phyloP scores from a whole-genome alignment of 2,329 filamentous ascomycete genomes.

The Verticillium zaregamsianum region DNA sequence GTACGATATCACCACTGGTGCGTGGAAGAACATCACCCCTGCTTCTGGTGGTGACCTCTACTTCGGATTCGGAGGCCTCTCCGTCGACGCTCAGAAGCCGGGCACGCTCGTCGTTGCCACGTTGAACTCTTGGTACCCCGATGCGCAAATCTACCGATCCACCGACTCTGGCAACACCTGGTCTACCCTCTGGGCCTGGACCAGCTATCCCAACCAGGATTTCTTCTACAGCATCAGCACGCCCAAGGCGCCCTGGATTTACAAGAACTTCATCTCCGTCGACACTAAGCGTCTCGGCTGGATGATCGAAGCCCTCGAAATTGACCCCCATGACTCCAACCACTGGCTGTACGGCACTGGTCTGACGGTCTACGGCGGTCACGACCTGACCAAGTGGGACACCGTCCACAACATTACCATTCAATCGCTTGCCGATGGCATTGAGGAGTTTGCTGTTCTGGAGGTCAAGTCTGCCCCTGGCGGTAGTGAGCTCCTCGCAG shows the following conservation, averaged over 20 bases:
- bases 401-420: constrained; percentile 42
- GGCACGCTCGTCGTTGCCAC: constrained; percentile 54
- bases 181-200: constrained; percentile 51
- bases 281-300: constrained; percentile 51
- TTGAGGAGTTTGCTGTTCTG: constrained; percentile 49
- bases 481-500: constrained; percentile 47
- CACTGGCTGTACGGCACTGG: constrained; percentile 61
- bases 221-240: constrained; percentile 2
- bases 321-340: constrained; percentile 54
- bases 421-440: constrained; percentile 46
- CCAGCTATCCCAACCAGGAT: constrained; percentile 41
- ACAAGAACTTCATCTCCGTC: constrained; percentile 39
- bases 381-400: constrained; percentile 53
- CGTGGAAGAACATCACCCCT: constrained; percentile 55
- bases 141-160: constrained; percentile 52
- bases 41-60: constrained; percentile 39
- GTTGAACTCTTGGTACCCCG: constrained; percentile 57
- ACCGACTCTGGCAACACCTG: constrained; percentile 51
- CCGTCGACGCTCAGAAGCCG: constrained; percentile 47
- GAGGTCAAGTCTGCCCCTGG: constrained; percentile 44
- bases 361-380: constrained; percentile 48
- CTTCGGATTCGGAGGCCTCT: constrained; percentile 53
- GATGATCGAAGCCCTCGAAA: constrained; percentile 57
- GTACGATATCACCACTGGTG: constrained; percentile 43
- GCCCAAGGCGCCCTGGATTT: constrained; percentile 45